These are phyloP conservation scores for Anthracocystis panici-leucophaei DNA, from an alignment of 1,284 basidiomycete species.

Conservation along the genomic window DNA sequence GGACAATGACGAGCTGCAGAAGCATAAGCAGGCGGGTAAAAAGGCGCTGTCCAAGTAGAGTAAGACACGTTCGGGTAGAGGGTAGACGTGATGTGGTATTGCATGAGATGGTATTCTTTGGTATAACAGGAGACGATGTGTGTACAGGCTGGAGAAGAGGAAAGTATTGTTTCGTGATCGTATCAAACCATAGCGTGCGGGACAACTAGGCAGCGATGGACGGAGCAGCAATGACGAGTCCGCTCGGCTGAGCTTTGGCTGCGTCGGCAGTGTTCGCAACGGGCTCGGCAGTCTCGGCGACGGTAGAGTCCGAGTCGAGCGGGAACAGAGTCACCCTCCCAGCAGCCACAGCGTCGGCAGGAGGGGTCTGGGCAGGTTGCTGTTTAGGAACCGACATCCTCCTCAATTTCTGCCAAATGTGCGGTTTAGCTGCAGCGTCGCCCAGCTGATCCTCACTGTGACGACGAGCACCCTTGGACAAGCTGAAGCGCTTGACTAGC, in stretches of 20 bases:
- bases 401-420: slow-evolving; percentile 26
- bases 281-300: slow-evolving; percentile 1
- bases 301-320: slow-evolving; percentile 13
- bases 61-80: neutral
- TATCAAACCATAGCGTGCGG: neutral
- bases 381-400: slow-evolving; percentile 16
- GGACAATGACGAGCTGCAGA: slow-evolving; percentile 22
- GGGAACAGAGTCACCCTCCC: neutral
- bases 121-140: neutral
- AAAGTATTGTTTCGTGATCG: neutral
- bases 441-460: slow-evolving; percentile 12
- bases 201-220: slow-evolving; percentile 1
- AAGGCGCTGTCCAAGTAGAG: slow-evolving; percentile 35
- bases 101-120: slow-evolving; percentile 9
- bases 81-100: slow-evolving; percentile 2
- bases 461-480: slow-evolving; percentile 7
- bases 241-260: slow-evolving; percentile 3
- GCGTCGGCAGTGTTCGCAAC: neutral
- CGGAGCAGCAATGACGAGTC: slow-evolving; percentile 6
- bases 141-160: neutral
- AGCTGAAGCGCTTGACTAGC: slow-evolving; percentile 17
- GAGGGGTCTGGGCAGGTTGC: slow-evolving; percentile 3
- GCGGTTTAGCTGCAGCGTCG: neutral
- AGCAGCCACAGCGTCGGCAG: neutral
- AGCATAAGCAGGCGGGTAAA: slow-evolving; percentile 21